phyloP scores from a whole-genome alignment of 2,329 filamentous ascomycete species.

The Fusarium floridanum region DNA sequence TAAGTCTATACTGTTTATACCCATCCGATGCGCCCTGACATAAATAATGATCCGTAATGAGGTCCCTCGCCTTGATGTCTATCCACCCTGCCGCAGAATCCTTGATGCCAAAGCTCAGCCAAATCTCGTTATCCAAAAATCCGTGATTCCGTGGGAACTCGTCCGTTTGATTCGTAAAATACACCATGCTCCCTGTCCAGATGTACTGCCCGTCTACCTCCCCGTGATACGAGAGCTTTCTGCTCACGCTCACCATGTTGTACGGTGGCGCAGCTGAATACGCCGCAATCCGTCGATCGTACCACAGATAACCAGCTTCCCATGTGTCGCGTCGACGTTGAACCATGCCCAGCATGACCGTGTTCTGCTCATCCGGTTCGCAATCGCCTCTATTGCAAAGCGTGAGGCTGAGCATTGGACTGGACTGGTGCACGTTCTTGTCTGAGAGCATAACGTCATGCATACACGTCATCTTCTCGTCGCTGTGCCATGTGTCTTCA shows the following conservation, averaged over 20 bases:
- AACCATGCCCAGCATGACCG: conserved; percentile 37
- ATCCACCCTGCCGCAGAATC: conserved; percentile 40
- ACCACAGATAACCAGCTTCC: conserved; percentile 22
- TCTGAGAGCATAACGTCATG: conserved; percentile 37
- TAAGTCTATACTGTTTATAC: conserved; percentile 33
- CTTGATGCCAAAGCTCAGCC: conserved; percentile 40
- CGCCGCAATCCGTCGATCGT: conserved; percentile 37
- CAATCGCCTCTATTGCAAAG: conserved; percentile 37
- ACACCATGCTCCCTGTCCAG: conserved; percentile 40
- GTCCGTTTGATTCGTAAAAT: conserved; percentile 26
- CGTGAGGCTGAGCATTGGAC: conserved; percentile 38
- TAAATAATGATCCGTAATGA: conserved; percentile 37
- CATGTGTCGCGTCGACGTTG: conserved; percentile 36
- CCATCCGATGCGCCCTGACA: conserved; percentile 29
- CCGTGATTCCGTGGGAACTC: conserved; percentile 31
- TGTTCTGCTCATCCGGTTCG: conserved; percentile 31
- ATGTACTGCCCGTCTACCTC: conserved; percentile 31
- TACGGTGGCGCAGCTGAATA: conserved; percentile 35
- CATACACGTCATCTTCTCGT: conserved; percentile 28
- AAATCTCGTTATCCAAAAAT: conserved; percentile 39
- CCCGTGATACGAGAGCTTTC: conserved; percentile 40
- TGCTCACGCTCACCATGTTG: conserved; percentile 41
- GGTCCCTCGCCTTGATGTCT: conserved; percentile 36
- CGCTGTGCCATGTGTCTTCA: conserved; percentile 31
- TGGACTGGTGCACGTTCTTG: conserved; percentile 37